Base-by-base conservation (phyloP, 2,329 filamentous ascomycete species). In the Zelopaecilomyces penicillatus region DNA sequence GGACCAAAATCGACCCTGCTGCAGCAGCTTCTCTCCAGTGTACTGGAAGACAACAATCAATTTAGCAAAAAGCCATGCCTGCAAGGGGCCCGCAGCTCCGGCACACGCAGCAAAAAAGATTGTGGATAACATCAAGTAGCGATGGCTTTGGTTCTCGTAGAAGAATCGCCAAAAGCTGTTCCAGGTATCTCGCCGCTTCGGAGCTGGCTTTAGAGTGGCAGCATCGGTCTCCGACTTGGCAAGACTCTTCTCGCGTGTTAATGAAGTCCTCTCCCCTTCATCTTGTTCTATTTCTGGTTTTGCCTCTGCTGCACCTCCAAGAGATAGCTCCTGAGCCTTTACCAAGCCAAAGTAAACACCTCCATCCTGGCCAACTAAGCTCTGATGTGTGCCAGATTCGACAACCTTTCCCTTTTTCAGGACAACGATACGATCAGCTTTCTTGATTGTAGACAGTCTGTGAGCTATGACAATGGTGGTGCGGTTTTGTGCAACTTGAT, bases 361-460 rank as follows among this genome's bases (percentile, higher is more conserved):
- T 3, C 68, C 69, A 4, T 79, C 69, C 33, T 73, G 64, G 3
- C 69, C 60, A 1, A 94, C 68, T 1, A 95, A 73, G 37, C 79
- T 75, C 5, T 87, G 78, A 52, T 95, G 88, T 0, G 77, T 87
- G 0, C 88, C 88, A 52, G 82, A 69, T 60, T 95, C 87, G 6
- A 83, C 73, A 0, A 88, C 76, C 42, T 73, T 65, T 2, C 88
- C 88, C 53, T 83, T 76, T 40, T 83, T 74, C 43, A 94, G 63
- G 1, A 94, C 87, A 6, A 89, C 69, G 43, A 94, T 94, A 33
- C 80, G 78, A 57, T 94, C 83, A 4, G 87, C 87, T 51, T 84
- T 79, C 60, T 81, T 83, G 55, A 88, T 85, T 0, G 85, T 89
- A 0, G 82, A 85, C 3, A 89, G 68, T 4, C 84, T 72, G 61